Base-by-base conservation (phyloP, 179 eudicot species). In the Patellifolia procumbens region DNA sequence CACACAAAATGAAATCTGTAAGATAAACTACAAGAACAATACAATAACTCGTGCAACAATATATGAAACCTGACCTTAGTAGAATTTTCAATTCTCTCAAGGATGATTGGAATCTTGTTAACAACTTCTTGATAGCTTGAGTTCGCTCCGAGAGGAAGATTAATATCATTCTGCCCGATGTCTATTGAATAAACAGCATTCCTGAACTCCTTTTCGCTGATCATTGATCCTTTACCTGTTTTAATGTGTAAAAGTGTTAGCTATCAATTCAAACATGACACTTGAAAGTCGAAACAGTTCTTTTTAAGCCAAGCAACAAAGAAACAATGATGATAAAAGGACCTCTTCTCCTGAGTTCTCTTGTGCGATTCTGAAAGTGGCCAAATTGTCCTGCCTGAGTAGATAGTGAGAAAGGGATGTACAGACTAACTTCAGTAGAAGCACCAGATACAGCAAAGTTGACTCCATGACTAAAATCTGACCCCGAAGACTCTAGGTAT, bases 121-220 rank as follows among this genome's bases (percentile, higher is more conserved):
- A 79, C 73, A 34, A 76, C 49, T 22, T 49, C 62, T 34, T 72
- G 68, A 34, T 79, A 79, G 61, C 61, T 79, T 16, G 72, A 72
- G 75, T 83, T 83, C 15, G 80, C 61, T 94, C n/a, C n/a, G n/a
- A n/a, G n/a, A n/a, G n/a, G n/a, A n/a, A n/a, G n/a, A n/a, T n/a
- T n/a, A n/a, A n/a, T n/a, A n/a, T n/a, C n/a, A n/a, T n/a, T n/a
- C 84, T 94, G 97, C 75, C 98, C 97, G 56, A 94, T 90, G 75
- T 92, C 97, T 63, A 94, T 89, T 73, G 84, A 86, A 85, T 90
- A 94, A 31, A 92, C 91, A 42, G 88, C 98, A 76, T 87, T 86
- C 15, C 58, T 58, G 69, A 86, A 81, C 72, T 76, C 83, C 31
- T 61, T 62, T 73, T 79, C 83, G 16, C 64, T 76, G 42, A 79